Evolutionary conservation across 2,329 filamentous ascomycete genomes (phyloP).

Genomic region (Ceratocystis eucalypticola): DNA sequence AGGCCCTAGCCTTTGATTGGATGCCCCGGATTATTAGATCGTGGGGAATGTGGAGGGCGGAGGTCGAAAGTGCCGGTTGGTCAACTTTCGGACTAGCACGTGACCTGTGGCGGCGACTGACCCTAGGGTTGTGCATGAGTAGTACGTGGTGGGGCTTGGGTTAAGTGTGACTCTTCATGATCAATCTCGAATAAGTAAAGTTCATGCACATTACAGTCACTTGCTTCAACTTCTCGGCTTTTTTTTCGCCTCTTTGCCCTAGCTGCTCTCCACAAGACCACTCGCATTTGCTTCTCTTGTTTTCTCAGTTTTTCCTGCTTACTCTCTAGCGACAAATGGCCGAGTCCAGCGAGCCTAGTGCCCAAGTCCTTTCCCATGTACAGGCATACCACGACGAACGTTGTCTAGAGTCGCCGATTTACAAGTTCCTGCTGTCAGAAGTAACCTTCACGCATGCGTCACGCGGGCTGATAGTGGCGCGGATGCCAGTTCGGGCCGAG

Average conservation of each 20-base stretch:
- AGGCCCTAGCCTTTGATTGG: neutral
- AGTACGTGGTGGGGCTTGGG: too few species aligned
- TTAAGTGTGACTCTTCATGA: neutral
- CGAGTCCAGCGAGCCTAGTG: slow-evolving; percentile 18
- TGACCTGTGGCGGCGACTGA: neutral
- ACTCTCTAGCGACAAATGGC: neutral
- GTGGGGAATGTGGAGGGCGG: neutral
- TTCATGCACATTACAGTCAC: too few species aligned
- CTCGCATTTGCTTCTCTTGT: neutral
- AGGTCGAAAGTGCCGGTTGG: neutral
- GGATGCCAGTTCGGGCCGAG: slow-evolving; percentile 19
- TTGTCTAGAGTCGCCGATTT: slow-evolving; percentile 22
- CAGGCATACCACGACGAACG: slow-evolving; percentile 21
- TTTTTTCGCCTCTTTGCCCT: neutral
- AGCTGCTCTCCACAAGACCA: neutral
- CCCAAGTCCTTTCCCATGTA: slow-evolving; percentile 21
- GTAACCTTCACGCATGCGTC: slow-evolving; percentile 22
- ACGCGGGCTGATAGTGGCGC: slow-evolving; percentile 21
- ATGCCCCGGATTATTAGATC: neutral
- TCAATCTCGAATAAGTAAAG: neutral
- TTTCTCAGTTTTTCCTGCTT: neutral
- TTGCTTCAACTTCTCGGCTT: too few species aligned
- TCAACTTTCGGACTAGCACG: neutral
- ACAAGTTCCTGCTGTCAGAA: slow-evolving; percentile 21
- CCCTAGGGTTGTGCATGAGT: neutral